These are phyloP conservation scores for Prillingera fragicola DNA, from an alignment of 1,284 basidiomycete species.

Conservation along the genomic window DNA sequence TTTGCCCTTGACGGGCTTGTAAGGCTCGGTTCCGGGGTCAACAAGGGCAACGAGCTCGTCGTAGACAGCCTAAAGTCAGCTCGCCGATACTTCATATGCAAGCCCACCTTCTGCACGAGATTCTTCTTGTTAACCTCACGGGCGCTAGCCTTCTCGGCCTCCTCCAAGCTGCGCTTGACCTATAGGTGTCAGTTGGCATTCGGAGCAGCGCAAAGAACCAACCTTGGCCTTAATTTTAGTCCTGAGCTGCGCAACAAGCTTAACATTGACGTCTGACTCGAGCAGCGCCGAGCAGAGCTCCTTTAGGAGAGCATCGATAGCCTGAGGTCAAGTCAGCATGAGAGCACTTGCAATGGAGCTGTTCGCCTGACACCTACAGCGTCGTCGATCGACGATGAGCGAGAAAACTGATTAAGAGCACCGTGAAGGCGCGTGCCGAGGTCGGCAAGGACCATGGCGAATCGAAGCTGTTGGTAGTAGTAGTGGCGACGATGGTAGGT, in stretches of 20 bases:
- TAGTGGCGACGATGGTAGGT: background rate
- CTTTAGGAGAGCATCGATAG: conserved; percentile 89
- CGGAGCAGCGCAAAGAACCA: conserved; percentile 26
- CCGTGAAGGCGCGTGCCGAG: conserved; percentile 89
- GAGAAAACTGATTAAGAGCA: conserved; percentile 83
- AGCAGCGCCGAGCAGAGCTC: conserved; percentile 90
- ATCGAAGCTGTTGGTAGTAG: too few relatives aligned
- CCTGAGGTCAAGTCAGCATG: conserved; percentile 51
- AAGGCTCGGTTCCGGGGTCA: conserved; percentile 88
- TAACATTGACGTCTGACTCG: conserved; percentile 97
- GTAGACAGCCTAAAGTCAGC: conserved; percentile 69
- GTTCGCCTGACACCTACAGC: conserved; percentile 56
- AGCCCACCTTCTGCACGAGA: conserved; percentile 75
- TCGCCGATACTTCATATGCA: background rate
- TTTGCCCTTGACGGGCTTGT: conserved; percentile 94
- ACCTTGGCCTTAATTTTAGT: conserved; percentile 86
- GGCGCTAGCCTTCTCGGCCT: conserved; percentile 66
- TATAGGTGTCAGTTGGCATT: conserved; percentile 8
- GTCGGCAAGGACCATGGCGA: conserved; percentile 88
- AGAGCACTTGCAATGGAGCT: background rate
- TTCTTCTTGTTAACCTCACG: conserved; percentile 78
- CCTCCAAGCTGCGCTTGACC: conserved; percentile 51
- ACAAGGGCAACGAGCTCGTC: conserved; percentile 94
- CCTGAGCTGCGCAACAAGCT: conserved; percentile 80
- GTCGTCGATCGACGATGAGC: conserved; percentile 80